Conservation (phyloP, 495 filamentous ascomycete species). For the Astrothelium macrocarpum region DNA sequence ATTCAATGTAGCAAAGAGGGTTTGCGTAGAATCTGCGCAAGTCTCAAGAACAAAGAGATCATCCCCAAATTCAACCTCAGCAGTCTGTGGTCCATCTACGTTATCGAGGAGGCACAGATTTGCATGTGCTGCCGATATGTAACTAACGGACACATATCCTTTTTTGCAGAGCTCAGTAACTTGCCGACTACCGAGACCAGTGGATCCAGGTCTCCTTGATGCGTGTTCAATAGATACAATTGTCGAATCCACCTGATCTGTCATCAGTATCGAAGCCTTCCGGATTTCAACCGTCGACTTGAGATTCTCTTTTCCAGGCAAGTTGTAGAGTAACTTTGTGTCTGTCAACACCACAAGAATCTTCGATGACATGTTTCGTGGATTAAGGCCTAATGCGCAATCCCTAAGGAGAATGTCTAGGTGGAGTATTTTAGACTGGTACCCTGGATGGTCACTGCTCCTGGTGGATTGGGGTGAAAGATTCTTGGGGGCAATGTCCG, state of each 20-base stretch:
- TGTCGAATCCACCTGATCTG: slow-evolving; percentile 49
- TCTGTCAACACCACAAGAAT: slow-evolving; percentile 69
- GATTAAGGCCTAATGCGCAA: slow-evolving; percentile 78
- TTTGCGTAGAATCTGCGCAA: slow-evolving; percentile 95
- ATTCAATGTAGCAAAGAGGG: slow-evolving; percentile 69
- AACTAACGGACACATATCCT: slow-evolving; percentile 78
- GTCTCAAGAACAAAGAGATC: slow-evolving; percentile 85
- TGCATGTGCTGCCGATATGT: slow-evolving; percentile 68
- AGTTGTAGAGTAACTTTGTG: slow-evolving; percentile 51
- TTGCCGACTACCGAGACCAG: slow-evolving; percentile 47
- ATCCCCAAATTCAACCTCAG: slow-evolving; percentile 74
- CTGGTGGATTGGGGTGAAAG: slow-evolving; percentile 16
- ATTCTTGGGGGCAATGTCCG: slow-evolving; percentile 37
- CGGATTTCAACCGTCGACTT: slow-evolving; percentile 57
- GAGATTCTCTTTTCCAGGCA: slow-evolving; percentile 51
- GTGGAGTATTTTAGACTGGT: slow-evolving; percentile 43
- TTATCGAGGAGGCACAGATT: slow-evolving; percentile 47
- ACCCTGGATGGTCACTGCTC: slow-evolving; percentile 25
- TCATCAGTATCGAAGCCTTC: slow-evolving; percentile 71
- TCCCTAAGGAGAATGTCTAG: slow-evolving; percentile 68
- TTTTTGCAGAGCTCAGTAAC: slow-evolving; percentile 52
- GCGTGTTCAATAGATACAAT: slow-evolving; percentile 32
- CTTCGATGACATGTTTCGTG: slow-evolving; percentile 63
- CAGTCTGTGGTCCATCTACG: slow-evolving; percentile 46
- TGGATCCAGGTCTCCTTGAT: slow-evolving; percentile 18